Evolutionary conservation across 1,139 yeast species (phyloP), one percentile per base, ranked within the genome.

Genomic region (Yamadazyma atlantica): DNA sequence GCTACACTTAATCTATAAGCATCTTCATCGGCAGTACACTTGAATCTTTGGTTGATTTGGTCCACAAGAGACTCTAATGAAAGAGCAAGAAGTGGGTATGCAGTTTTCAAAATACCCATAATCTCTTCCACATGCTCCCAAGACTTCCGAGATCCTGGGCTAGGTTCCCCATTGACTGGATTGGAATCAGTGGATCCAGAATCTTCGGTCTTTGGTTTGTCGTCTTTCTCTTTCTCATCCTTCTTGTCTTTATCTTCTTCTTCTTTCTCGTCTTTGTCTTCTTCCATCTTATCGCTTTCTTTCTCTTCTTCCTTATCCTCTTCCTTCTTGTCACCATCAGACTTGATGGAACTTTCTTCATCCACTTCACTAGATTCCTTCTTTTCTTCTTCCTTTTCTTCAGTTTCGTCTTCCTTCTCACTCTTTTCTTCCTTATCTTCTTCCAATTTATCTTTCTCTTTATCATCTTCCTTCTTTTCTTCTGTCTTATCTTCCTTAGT

Each of bases 51-150:
- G 55, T 85, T 85, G 40, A 94, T 86, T 65, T 94, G 98, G 54
- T 94, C 98, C 34, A 92, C 97, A 44, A 94, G 68, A 0, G 97
- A 88, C 61, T 94, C 99, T 47, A 94, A 71, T 0, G 97, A 89
- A 40, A 94, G 74, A 0, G 98, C 96, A 45, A 94, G 67, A 38
- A 94, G 66, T 7, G 99, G 99, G 60, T 90, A 92, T 0, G 97
- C 97, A 0, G 98, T 94, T 57, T 94, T 94, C 58, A 92, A 70
- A 38, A 90, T 88, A 19, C 94, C 94, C 87, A 89, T 88, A 43
- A 94, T 85, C 54, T 90, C 97, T 46, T 94, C 97, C 33, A 90
- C 90, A 55, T 89, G 85, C 51, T 88, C 96, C 94, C 96, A 87
- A 9, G 97, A 95, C 60, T 87, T 94, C 38, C 84, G 42, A 2